Evolutionary conservation across 1,139 yeast genomes (phyloP), one percentile per base, ranked within the genome.

Genomic region (Maudiozyma humilis): DNA sequence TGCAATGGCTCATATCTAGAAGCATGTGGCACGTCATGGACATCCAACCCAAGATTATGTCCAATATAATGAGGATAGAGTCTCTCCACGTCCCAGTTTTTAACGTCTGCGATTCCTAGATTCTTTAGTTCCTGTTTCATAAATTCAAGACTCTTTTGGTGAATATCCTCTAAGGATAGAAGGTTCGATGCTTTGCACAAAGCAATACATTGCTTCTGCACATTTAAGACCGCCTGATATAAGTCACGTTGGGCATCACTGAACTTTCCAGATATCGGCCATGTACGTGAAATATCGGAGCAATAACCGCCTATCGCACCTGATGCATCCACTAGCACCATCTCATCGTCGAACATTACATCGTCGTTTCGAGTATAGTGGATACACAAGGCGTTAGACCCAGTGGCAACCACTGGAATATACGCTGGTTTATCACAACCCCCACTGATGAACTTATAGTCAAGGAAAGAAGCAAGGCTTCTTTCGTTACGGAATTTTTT

Each of bases 321-420:
- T 0, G 95, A 95, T 2, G 98, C 98, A 64, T 93, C 99, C 4
- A 91, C 87, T 41, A 91, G 75, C 6, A 89, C 96, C 70, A 88
- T 66, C 50, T 91, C 97, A 51, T 81, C 88, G 39, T 74, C 72
- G 47, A 74, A 74, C 47, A 89, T 70, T 23, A 82, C 64, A 60
- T 85, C 95, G 62, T 89, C 94, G 57, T 89, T 89, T 48, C 94
- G 71, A 0, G 95, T 88, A 62, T 89, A 89, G 63, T 89, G 97
- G 47, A 91, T 87, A 35, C 91, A 82, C 37, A 88, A 68, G 0
- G 95, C 87, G 60, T 88, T 88, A 19, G 74, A 65, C 2, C 98
- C 98, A 36, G 95, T 84, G 2, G 97, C 99, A 7, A 93, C 95
- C 8, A 93, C 99, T 0, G 99, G 97, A 27, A 89, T 76, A 59